Base-by-base conservation (phyloP, 441 rosid genomes). In the Codiaeum variegatum region DNA sequence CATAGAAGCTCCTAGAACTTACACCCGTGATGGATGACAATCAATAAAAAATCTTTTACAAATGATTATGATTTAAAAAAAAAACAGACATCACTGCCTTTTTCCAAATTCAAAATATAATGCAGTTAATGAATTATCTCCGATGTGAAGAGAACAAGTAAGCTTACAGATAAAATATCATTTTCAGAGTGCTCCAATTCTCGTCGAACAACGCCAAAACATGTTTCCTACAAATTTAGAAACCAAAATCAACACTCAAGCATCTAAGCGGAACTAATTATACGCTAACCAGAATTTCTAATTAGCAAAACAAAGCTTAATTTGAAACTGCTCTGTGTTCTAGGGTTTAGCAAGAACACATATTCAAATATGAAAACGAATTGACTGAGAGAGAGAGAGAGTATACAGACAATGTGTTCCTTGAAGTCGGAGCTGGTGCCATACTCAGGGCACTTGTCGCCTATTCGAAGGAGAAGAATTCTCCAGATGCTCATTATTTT, bases 361-460 rank as follows among this genome's bases (percentile, higher is more conserved):
- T 1, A 73, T 34, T 70, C 34, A 75, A 28, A 24, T 21, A 34
- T 12, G 40, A 21, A 28, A 23, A 18, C 38, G 32, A 10, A 73
- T 6, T 6, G 28, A 59, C 8, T 16, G 60, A 42, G 58, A 73
- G 44, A 68, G 74, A 73, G 76, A 44, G 77, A 75, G 66, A 28
- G 70, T 6, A 65, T 54, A 82, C 88, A 64, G 21, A 96, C 97
- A 75, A 91, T 83, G 86, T 90, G 97, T 46, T 89, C 97, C 84
- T 90, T 93, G 79, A 81, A 82, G 83, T 93, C 98, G 77, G 91
- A 77, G 78, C 84, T 84, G 76, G 83, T 76, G 77, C 88, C 88
- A 73, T 93, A 93, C 72, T 95, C 99, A 23, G 94, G 83, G 67
- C 89, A 87, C 70, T 90, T 91, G 82, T 95, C 98, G 65, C 99